Evolutionary conservation across 768 basidiomycete genomes (phyloP).

Genomic region (Pisolithus sp.): DNA sequence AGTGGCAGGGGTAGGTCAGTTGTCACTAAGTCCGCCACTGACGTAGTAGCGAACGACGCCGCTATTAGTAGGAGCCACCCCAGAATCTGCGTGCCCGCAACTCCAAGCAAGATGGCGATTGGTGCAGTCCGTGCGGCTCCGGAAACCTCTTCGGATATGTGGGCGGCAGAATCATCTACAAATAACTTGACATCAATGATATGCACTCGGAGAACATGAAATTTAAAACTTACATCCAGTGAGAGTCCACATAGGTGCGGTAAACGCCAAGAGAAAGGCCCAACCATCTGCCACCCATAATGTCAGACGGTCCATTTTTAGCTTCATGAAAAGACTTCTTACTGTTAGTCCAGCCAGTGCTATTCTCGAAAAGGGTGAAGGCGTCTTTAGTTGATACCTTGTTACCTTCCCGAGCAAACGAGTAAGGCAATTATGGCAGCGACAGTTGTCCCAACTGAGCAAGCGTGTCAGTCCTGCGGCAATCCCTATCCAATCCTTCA

Average conservation of each 20-base stretch:
- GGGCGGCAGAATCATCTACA: conserved; percentile 69
- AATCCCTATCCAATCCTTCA: not conserved
- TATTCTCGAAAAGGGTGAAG: conserved; percentile 65
- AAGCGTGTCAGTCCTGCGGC: conserved; percentile 1
- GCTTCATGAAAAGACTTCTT: conserved; percentile 20
- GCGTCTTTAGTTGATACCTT: conserved; percentile 64
- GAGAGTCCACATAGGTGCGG: conserved; percentile 73
- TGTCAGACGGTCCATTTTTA: not conserved
- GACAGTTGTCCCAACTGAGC: conserved; percentile 54
- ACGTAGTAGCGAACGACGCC: conserved; percentile 57
- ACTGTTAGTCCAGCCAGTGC: conserved; percentile 63
- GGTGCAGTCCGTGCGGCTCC: conserved; percentile 61
- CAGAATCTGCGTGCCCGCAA: conserved; percentile 49
- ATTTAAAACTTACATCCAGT: conserved; percentile 55
- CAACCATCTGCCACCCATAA: conserved; percentile 46
- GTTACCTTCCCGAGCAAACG: conserved; percentile 46
- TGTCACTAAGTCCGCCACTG: conserved; percentile 43
- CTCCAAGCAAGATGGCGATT: conserved; percentile 61
- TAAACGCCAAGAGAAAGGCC: conserved; percentile 69
- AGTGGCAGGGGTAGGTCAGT: conserved; percentile 56
- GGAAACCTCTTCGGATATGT: conserved; percentile 67
- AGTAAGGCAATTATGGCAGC: conserved; percentile 57
- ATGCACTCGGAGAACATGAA: not conserved
- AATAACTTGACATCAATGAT: not conserved
- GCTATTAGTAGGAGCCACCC: conserved; percentile 65